phyloP scores from a whole-genome alignment of 257 asterid genomes.

The Fraxinus anomala region DNA sequence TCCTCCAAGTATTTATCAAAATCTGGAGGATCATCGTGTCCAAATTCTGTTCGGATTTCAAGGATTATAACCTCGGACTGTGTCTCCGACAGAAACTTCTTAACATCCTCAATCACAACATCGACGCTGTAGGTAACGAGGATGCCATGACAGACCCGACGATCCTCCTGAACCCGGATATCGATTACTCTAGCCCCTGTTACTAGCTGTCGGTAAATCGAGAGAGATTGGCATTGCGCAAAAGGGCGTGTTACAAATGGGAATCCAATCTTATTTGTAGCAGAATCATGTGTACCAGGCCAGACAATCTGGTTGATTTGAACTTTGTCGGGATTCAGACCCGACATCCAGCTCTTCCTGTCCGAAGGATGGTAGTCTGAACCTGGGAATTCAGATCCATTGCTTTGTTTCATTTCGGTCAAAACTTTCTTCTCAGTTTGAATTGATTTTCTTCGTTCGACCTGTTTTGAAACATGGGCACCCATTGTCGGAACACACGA shows the following conservation, averaged over 20 bases:
- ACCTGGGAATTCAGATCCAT: conserved; percentile 64
- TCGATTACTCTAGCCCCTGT: conserved; percentile 73
- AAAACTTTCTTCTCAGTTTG: conserved; percentile 54
- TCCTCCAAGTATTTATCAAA: conserved; percentile 63
- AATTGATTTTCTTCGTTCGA: conserved; percentile 56
- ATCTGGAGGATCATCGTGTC: conserved; percentile 84
- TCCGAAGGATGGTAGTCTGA: conserved; percentile 61
- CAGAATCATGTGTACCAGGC: conserved; percentile 98
- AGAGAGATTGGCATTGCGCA: conserved; percentile 80
- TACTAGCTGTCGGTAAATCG: conserved; percentile 69
- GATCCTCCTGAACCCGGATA: conserved; percentile 73
- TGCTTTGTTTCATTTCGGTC: conserved; percentile 40
- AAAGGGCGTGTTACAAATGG: conserved; percentile 69
- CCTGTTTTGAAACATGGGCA: conserved; percentile 53
- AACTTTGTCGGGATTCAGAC: conserved; percentile 48
- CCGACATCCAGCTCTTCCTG: conserved; percentile 75
- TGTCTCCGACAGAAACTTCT: conserved; percentile 65
- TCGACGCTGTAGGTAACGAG: conserved; percentile 60
- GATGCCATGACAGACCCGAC: conserved; percentile 80
- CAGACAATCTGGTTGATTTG: conserved; percentile 69
- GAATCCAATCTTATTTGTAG: conserved; percentile 82
- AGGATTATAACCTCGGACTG: conserved; percentile 68
- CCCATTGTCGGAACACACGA: conserved; percentile 52
- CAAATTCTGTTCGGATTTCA: conserved; percentile 86
- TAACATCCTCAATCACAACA: conserved; percentile 61